A percentile compares a stretch with the other conserved stretches of the same genome.
Conservation (phyloP, 495 filamentous ascomycete genomes). For the Trichoderma erinaceum region DNA sequence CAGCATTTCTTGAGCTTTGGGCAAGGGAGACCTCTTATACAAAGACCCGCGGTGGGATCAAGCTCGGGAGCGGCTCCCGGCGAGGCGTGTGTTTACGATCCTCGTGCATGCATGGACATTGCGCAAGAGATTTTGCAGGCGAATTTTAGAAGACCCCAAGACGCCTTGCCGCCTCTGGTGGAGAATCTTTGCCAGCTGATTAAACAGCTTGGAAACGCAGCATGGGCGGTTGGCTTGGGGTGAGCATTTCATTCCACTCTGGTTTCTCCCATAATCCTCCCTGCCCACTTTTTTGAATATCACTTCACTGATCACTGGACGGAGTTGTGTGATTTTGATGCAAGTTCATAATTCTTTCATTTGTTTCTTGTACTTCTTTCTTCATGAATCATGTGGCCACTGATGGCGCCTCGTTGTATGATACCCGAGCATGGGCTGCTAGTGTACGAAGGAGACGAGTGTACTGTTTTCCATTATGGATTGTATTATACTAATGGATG, state of each 20-base stretch:
- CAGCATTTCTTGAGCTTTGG: conserved; percentile 44
- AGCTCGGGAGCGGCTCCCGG: background rate
- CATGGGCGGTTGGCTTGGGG: conserved; percentile 30
- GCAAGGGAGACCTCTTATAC: conserved; percentile 39
- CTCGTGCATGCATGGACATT: conserved; percentile 41
- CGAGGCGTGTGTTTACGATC: conserved; percentile 34
- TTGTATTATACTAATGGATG: no score
- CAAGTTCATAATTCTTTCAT: background rate
- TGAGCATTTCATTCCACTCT: background rate
- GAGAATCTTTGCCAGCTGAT: conserved; percentile 53
- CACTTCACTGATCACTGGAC: background rate
- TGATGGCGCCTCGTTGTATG: background rate
- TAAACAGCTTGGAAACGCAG: conserved; percentile 44
- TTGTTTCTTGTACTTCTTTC: no score
- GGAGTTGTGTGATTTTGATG: background rate
- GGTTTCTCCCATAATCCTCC: background rate
- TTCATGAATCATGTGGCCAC: no score
- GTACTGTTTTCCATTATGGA: background rate
- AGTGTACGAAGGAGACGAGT: background rate
- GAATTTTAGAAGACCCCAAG: conserved; percentile 59
- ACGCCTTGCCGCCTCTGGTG: conserved; percentile 65
- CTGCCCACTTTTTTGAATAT: no score
- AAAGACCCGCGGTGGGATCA: conserved; percentile 20
- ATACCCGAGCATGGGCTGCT: background rate
- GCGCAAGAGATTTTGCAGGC: conserved; percentile 41